phyloP scores from a whole-genome alignment of 805 yeast genomes.

The Kazachstania psychrophila region DNA sequence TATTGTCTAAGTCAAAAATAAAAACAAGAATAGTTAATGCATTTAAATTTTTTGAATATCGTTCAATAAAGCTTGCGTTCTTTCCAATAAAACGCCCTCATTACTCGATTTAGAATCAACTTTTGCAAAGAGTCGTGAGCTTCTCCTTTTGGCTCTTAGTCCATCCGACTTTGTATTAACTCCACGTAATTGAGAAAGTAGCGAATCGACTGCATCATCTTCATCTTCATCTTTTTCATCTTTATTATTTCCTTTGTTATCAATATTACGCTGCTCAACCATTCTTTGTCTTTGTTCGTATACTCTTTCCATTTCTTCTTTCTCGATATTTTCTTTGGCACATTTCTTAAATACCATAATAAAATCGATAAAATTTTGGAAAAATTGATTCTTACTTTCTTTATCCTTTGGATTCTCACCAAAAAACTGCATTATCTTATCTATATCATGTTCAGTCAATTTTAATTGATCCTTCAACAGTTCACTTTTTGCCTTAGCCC shows the following conservation, averaged over 20 bases:
- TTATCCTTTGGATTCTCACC: slow-evolving; percentile 57
- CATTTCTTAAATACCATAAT: slow-evolving; percentile 53
- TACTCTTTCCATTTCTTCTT: slow-evolving; percentile 59
- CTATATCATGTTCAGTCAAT: slow-evolving; percentile 43
- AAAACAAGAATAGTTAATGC: too few species aligned
- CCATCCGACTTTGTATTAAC: slow-evolving; percentile 14
- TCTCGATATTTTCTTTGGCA: slow-evolving; percentile 52
- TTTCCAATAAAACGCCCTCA: slow-evolving; percentile 11
- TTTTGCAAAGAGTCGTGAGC: slow-evolving; percentile 5
- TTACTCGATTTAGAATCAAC: not conserved
- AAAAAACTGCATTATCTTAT: slow-evolving; percentile 54
- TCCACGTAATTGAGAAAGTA: slow-evolving; percentile 22
- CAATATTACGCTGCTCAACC: slow-evolving; percentile 21
- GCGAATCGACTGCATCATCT: slow-evolving; percentile 19
- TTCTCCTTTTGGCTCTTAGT: slow-evolving; percentile 13
- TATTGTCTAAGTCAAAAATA: too few species aligned
- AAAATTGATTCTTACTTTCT: slow-evolving; percentile 48
- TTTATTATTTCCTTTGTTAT: not conserved
- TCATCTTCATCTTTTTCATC: slow-evolving; percentile 7
- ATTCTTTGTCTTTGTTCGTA: slow-evolving; percentile 55
- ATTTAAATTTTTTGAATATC: slow-evolving; percentile 23
- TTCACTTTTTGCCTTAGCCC: slow-evolving; percentile 46
- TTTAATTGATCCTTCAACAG: slow-evolving; percentile 42
- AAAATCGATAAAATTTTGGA: slow-evolving; percentile 53
- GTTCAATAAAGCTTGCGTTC: slow-evolving; percentile 23